These are phyloP conservation scores for Phytomonas sp. DNA, from an alignment of 208 protist species.

Conservation along the genomic window DNA sequence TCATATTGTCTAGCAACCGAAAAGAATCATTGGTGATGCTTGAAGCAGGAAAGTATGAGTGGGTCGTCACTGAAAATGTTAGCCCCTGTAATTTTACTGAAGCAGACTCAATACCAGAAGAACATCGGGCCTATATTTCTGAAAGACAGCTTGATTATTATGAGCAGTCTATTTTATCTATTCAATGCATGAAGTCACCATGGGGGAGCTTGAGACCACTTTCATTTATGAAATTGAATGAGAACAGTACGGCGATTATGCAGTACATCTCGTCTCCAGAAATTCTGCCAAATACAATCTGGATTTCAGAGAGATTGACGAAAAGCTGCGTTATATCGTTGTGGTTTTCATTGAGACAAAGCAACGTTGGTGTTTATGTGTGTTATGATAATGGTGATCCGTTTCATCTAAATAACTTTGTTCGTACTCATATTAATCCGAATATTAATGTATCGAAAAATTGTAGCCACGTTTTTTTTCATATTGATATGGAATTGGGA, in stretches of 20 bases:
- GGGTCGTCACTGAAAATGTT: neutral
- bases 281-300: neutral
- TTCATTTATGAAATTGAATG: neutral
- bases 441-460: neutral
- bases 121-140: neutral
- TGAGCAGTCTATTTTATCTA: neutral
- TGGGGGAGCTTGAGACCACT: neutral
- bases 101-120: neutral
- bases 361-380: neutral
- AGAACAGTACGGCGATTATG: neutral
- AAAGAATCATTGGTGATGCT: neutral
- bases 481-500: neutral
- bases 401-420: neutral
- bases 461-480: neutral
- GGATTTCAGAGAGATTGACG: neutral
- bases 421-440: neutral
- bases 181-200: neutral
- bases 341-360: neutral
- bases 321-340: constrained; percentile 1
- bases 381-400: neutral
- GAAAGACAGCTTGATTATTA: neutral
- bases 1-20: neutral
- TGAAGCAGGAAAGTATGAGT: neutral
- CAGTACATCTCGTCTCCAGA: neutral
- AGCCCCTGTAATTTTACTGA: neutral